Evolutionary conservation across 2,329 filamentous ascomycete genomes (phyloP).

Genomic region (Myotisia sp.): DNA sequence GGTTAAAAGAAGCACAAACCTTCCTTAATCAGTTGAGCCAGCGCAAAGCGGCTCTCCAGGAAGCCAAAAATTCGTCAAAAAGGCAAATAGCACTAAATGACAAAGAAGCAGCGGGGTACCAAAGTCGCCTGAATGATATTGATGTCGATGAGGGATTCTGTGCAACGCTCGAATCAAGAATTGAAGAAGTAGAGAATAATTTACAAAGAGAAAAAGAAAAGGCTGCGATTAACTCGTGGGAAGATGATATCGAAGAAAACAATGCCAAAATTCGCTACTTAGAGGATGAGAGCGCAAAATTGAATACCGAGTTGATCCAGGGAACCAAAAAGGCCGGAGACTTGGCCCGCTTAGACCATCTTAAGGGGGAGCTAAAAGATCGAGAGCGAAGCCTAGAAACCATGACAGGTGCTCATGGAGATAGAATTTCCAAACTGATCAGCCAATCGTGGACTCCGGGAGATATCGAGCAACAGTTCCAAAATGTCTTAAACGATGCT

Average conservation of each 20-base stretch:
- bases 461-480: slow-evolving; percentile 57
- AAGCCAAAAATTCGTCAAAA: slow-evolving; percentile 59
- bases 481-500: slow-evolving; percentile 47
- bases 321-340: slow-evolving; percentile 69
- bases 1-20: slow-evolving; percentile 57
- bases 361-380: slow-evolving; percentile 65
- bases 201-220: slow-evolving; percentile 50
- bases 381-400: slow-evolving; percentile 62
- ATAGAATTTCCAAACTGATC: slow-evolving; percentile 53
- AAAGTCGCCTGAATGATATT: slow-evolving; percentile 56
- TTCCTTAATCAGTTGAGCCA: slow-evolving; percentile 60
- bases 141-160: slow-evolving; percentile 74
- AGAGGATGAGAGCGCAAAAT: slow-evolving; percentile 55
- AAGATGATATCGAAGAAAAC: slow-evolving; percentile 52
- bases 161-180: slow-evolving; percentile 58
- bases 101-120: slow-evolving; percentile 50
- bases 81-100: slow-evolving; percentile 62
- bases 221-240: slow-evolving; percentile 51
- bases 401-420: slow-evolving; percentile 58
- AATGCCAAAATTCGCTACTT: slow-evolving; percentile 52
- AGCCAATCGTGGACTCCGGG: slow-evolving; percentile 53
- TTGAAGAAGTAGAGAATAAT: slow-evolving; percentile 52
- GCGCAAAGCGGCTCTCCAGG: slow-evolving; percentile 54
- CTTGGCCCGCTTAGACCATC: slow-evolving; percentile 66
- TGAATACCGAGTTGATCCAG: slow-evolving; percentile 70